phyloP scores from a whole-genome alignment of 441 rosid species.

The Gossypium schwendimanii region DNA sequence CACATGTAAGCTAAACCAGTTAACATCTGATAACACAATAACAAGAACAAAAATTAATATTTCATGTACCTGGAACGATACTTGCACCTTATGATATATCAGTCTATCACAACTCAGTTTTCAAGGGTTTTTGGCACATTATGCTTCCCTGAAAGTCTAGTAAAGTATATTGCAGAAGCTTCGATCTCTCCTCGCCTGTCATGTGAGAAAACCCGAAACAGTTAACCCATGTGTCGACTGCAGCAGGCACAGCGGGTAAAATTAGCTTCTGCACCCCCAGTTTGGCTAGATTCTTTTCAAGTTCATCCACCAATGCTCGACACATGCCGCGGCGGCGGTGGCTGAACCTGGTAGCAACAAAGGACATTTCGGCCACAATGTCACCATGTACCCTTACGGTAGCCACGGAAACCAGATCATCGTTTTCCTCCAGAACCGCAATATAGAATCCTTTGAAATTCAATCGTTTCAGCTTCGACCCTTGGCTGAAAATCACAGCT shows the following conservation, averaged over 20 bases:
- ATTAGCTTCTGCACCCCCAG: constrained; percentile 29
- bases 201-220: constrained; percentile 37
- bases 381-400: constrained; percentile 33
- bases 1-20: no score
- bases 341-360: constrained; percentile 28
- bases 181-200: constrained; percentile 26
- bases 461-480: constrained; percentile 21
- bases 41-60: no score
- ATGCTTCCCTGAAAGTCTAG: constrained; percentile 34
- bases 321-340: constrained; percentile 40
- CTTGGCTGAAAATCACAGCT: constrained; percentile 31
- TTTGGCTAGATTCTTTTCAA: constrained; percentile 29
- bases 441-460: constrained; percentile 42
- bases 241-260: constrained; percentile 31
- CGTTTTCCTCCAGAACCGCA: constrained; percentile 30
- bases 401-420: constrained; percentile 36
- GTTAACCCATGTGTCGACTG: constrained; percentile 32
- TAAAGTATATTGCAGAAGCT: constrained; percentile 21
- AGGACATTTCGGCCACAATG: constrained; percentile 37
- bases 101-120: neutral
- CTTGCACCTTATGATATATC: constrained; percentile 4
- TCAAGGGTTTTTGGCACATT: constrained; percentile 29
- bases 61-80: neutral
- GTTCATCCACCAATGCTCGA: constrained; percentile 31
- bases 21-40: no score